Base-by-base conservation (phyloP, 1,139 yeast genomes). In the Blastobotrys persicus region DNA sequence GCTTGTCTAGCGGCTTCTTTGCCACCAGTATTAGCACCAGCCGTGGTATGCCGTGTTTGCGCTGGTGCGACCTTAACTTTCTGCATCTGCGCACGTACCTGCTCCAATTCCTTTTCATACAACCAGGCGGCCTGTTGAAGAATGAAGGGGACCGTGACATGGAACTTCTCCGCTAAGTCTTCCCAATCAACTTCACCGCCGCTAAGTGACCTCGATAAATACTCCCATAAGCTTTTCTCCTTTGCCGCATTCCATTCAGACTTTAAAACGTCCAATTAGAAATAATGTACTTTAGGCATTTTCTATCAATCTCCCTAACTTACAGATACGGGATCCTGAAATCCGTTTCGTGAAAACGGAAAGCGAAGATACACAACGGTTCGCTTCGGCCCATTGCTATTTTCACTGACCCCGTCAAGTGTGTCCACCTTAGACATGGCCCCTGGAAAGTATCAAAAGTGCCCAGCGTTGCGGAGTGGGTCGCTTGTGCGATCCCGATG, bases 51-150 rank as follows among this genome's bases (percentile, higher is more conserved):
- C 34, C 37, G 37, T 32, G 43, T 38, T 16, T 33, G 42, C 16
- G 43, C 28, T 23, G 28, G 5, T 6, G 9, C 28, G 9, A 23
- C 28, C 28, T 53, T 54, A 13, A 60, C 57, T 42, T 48, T 50
- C 14, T 55, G 59, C 71, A 74, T 73, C 31, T 68, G 67, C 3
- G 60, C 66, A 19, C 72, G 60, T 14, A 74, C 65, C 44, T 69
- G 70, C 42, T 71, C 71, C 41, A 74, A 60, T 55, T 74, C 78
- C 47, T 65, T 67, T 52, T 74, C 77, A 49, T 74, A 74, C 3
- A 74, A 62, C 77, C 78, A 73, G 4, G 73, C 74, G 1, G 77
- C 75, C 52, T 74, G 77, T 53, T 74, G 77, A 19, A 74, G 68
- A 2, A 74, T 60, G 48, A 73, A 74, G 5, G 71, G 67, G 4